phyloP scores from a whole-genome alignment of 163 green algal species.

The Chlorella variabilis region DNA sequence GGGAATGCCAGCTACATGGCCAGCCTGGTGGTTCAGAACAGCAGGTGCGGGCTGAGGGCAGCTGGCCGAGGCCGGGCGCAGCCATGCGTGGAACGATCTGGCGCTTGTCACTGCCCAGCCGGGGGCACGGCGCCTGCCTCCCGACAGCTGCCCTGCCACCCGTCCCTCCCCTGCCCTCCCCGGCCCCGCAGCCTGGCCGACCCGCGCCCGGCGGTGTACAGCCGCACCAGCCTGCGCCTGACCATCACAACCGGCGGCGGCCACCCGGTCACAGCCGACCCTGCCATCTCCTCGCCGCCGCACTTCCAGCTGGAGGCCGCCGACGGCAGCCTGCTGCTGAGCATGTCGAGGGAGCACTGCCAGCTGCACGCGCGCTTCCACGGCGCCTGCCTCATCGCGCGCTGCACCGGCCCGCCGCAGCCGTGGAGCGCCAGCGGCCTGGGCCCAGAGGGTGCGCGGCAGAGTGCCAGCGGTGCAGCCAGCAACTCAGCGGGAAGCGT shows the following conservation, averaged over 20 bases:
- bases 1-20: not conserved
- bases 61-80: too few species aligned
- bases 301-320: not conserved
- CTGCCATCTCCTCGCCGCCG: not conserved
- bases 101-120: not conserved
- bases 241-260: not conserved
- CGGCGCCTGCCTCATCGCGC: not conserved
- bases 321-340: slow-evolving; percentile 25
- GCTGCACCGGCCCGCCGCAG: slow-evolving; percentile 2
- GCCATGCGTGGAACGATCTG: too few species aligned
- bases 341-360: not conserved
- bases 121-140: not conserved
- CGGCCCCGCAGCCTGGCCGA: not conserved
- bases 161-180: not conserved
- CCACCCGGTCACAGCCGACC: not conserved
- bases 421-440: not conserved
- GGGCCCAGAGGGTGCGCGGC: slow-evolving; percentile 9
- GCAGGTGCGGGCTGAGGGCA: not conserved
- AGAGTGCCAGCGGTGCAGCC: not conserved
- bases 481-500: not conserved
- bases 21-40: not conserved
- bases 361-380: not conserved
- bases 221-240: not conserved
- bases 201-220: not conserved
- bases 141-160: not conserved